Conservation (phyloP, 2,329 filamentous ascomycete species). For the Neoscytalidium dimidiatum region DNA sequence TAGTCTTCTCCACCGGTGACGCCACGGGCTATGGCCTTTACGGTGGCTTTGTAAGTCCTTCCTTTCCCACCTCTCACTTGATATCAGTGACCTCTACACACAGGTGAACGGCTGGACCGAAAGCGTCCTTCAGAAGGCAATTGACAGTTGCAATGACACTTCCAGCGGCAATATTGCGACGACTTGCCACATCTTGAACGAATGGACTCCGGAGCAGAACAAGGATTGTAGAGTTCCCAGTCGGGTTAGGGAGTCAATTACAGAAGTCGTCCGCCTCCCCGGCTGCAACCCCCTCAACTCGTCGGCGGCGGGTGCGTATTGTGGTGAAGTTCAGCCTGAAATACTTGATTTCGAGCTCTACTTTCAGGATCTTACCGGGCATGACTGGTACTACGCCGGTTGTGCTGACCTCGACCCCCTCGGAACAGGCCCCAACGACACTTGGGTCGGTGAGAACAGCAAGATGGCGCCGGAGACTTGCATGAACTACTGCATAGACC, state of each 20-base stretch:
- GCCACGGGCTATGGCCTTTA: conserved; percentile 72
- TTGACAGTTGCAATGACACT: conserved; percentile 65
- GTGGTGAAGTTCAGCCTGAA: conserved; percentile 44
- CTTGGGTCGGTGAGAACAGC: background rate
- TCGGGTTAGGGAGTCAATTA: conserved; percentile 45
- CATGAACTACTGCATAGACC: conserved; percentile 56
- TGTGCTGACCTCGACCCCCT: conserved; percentile 53
- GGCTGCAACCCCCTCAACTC: conserved; percentile 63
- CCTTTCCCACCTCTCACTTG: background rate
- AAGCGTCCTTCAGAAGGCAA: conserved; percentile 61
- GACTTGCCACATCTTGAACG: conserved; percentile 48
- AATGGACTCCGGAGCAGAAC: conserved; percentile 41
- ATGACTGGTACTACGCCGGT: conserved; percentile 61
- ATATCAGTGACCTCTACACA: conserved; percentile 41
- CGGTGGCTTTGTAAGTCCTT: conserved; percentile 60
- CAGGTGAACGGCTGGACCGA: background rate
- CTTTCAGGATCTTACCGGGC: conserved; percentile 46
- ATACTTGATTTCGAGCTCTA: conserved; percentile 15
- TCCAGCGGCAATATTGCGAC: conserved; percentile 61
- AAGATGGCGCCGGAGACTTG: conserved; percentile 60
- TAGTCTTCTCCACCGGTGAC: conserved; percentile 70
- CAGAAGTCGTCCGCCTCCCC: conserved; percentile 49
- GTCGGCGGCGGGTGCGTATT: no score
- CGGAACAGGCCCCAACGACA: conserved; percentile 14
- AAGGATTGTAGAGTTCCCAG: conserved; percentile 54